A percentile compares a stretch with the other conserved stretches of the same genome.
phyloP scores from a whole-genome alignment of 2,329 filamentous ascomycete genomes.

The Chaetothyriales sp. region DNA sequence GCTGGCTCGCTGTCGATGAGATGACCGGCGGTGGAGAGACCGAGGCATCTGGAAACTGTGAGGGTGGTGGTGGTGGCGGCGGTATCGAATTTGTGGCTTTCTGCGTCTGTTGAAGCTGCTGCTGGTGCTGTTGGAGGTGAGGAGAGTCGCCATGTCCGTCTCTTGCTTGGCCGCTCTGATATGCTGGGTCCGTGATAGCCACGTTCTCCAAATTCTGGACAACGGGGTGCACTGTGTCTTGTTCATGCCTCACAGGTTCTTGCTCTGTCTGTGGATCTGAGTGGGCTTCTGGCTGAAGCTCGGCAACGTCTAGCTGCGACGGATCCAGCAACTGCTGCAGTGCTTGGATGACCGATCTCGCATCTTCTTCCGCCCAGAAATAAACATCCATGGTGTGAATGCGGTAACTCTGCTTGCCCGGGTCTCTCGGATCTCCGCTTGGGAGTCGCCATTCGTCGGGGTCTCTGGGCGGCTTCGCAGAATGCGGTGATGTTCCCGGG shows the following conservation, averaged over 20 bases:
- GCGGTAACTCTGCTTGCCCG: conserved; percentile 39
- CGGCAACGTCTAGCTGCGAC: conserved; percentile 35
- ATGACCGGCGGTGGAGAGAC: conserved; percentile 2
- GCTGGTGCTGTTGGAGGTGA: conserved; percentile 12
- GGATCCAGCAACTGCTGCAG: conserved; percentile 22
- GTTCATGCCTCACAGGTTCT: background rate
- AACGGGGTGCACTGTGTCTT: conserved; percentile 37
- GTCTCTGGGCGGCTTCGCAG: conserved; percentile 14
- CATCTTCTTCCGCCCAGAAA: conserved; percentile 48
- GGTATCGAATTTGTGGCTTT: conserved; percentile 2
- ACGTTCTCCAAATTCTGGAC: conserved; percentile 49
- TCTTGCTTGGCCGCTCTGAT: conserved; percentile 30
- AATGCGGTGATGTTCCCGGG: conserved; percentile 14
- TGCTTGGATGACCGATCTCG: conserved; percentile 37
- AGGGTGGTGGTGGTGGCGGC: conserved; percentile 8
- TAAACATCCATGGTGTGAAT: conserved; percentile 49
- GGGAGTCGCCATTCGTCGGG: conserved; percentile 43
- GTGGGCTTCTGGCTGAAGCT: conserved; percentile 22
- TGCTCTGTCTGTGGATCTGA: conserved; percentile 13
- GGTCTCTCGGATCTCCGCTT: conserved; percentile 36
- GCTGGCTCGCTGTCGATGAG: background rate
- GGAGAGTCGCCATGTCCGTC: conserved; percentile 18
- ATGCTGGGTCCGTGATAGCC: conserved; percentile 40
- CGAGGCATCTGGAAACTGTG: conserved; percentile 2
- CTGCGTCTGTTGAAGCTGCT: background rate